Percentiles rank a stretch among this genome's conserved stretches.
Conservation (phyloP, 164 flowering plant species). For the Santalum album region DNA sequence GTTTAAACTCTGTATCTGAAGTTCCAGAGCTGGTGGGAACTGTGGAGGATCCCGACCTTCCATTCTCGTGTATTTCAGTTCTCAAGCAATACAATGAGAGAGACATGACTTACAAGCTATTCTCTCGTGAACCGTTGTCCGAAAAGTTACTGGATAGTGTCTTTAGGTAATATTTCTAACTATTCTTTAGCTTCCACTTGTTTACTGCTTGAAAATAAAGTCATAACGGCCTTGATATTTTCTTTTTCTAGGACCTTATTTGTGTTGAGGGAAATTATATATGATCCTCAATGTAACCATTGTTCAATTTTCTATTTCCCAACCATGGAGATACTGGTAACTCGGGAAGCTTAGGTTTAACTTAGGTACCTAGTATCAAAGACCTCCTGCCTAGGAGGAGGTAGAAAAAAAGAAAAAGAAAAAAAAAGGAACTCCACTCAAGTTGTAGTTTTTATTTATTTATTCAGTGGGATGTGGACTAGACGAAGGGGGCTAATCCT, state of each 20-base stretch:
- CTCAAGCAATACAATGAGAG: constrained; percentile 51
- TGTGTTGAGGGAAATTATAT: no score
- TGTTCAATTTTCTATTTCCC: no score
- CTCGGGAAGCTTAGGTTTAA: no score
- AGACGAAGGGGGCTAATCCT: no score
- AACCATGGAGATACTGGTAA: no score
- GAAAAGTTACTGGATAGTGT: constrained; percentile 65
- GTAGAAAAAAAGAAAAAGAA: no score
- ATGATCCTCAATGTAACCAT: no score
- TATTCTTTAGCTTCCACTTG: background rate
- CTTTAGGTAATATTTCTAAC: constrained; percentile 52
- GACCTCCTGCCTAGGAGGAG: no score
- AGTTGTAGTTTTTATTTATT: no score
- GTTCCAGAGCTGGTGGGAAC: constrained; percentile 85
- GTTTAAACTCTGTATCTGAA: constrained; percentile 34
- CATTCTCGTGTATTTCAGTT: constrained; percentile 73
- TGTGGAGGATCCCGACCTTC: constrained; percentile 54
- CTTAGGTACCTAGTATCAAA: no score
- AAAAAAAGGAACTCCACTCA: no score
- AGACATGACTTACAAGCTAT: constrained; percentile 68
- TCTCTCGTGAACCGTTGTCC: constrained; percentile 60
- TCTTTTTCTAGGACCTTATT: background rate
- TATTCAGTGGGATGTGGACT: no score
- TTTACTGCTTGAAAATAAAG: background rate
- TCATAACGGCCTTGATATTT: background rate